Evolutionary conservation across 2,329 filamentous ascomycete genomes (phyloP).

Genomic region (Leptosphaerulina australis): DNA sequence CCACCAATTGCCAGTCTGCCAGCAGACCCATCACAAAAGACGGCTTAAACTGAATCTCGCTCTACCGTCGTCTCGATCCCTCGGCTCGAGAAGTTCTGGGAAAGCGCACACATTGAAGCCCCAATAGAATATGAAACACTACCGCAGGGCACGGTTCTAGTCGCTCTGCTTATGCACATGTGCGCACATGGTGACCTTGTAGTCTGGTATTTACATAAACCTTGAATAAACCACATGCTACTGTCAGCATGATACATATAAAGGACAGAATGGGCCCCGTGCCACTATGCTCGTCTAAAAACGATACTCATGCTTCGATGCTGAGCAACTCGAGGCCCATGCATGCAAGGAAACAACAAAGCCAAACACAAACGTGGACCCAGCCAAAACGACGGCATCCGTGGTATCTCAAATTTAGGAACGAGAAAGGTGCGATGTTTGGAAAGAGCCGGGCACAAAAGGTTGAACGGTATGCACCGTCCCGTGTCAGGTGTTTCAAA

Average conservation of each 20-base stretch:
- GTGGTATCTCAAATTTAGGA: conserved; percentile 9
- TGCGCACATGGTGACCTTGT: neutral
- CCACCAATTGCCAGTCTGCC: neutral
- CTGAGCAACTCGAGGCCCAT: neutral
- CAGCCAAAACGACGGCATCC: conserved; percentile 1
- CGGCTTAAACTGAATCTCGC: too few species aligned
- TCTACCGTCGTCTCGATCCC: neutral
- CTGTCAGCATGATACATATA: neutral
- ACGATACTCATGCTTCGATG: neutral
- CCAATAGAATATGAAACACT: conserved; percentile 8
- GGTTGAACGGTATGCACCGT: conserved; percentile 1
- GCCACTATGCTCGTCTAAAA: neutral
- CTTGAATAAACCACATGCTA: neutral
- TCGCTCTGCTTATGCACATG: neutral
- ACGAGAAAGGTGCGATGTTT: neutral
- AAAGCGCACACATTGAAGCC: neutral
- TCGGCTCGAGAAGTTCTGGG: too few species aligned
- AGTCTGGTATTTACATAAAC: neutral
- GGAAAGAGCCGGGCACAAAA: neutral
- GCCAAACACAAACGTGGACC: neutral
- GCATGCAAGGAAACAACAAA: neutral
- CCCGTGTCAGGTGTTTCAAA: conserved; percentile 9
- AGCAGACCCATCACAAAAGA: too few species aligned
- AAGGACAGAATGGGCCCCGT: neutral
- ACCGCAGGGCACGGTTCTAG: conserved; percentile 2